These are phyloP conservation scores for Globisporangium yorkense DNA, from an alignment of 352 stramenopile genomes.

Conservation along the genomic window DNA sequence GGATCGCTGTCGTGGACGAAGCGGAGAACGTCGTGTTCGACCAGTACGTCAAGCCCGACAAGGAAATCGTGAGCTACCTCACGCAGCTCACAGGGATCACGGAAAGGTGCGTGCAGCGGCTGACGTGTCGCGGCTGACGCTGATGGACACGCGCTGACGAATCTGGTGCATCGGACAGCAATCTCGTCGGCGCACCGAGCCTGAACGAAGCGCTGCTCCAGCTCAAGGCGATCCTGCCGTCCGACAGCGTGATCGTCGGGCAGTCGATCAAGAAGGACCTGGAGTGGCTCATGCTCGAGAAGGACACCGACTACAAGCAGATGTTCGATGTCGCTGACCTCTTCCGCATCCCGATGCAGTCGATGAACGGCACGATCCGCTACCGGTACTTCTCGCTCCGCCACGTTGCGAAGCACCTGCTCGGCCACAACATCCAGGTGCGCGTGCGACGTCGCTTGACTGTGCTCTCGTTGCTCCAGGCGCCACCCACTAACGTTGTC, in stretches of 20 bases:
- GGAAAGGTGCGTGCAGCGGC: constrained; percentile 35
- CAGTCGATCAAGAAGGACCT: constrained; percentile 93
- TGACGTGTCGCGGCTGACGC: no score
- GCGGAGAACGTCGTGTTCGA: constrained; percentile 85
- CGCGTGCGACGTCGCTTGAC: neutral
- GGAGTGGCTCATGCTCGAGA: constrained; percentile 84
- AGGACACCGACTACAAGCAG: constrained; percentile 79
- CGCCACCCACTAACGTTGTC: neutral
- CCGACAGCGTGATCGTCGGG: constrained; percentile 86
- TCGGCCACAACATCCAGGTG: constrained; percentile 76
- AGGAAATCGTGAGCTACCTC: constrained; percentile 88
- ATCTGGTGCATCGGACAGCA: constrained; percentile 17
- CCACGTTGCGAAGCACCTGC: constrained; percentile 78
- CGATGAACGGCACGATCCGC: constrained; percentile 60
- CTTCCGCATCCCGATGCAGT: constrained; percentile 77
- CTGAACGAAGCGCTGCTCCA: constrained; percentile 70
- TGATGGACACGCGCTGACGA: neutral
- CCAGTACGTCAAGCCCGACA: constrained; percentile 81
- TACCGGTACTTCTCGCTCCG: constrained; percentile 84
- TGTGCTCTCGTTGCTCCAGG: neutral
- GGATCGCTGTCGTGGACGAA: constrained; percentile 87
- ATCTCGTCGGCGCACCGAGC: constrained; percentile 55
- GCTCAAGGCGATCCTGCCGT: constrained; percentile 71
- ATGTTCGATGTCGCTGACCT: constrained; percentile 83
- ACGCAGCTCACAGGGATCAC: constrained; percentile 88